Base-by-base conservation (phyloP, 2,329 filamentous ascomycete genomes). In the Periconia sp. region DNA sequence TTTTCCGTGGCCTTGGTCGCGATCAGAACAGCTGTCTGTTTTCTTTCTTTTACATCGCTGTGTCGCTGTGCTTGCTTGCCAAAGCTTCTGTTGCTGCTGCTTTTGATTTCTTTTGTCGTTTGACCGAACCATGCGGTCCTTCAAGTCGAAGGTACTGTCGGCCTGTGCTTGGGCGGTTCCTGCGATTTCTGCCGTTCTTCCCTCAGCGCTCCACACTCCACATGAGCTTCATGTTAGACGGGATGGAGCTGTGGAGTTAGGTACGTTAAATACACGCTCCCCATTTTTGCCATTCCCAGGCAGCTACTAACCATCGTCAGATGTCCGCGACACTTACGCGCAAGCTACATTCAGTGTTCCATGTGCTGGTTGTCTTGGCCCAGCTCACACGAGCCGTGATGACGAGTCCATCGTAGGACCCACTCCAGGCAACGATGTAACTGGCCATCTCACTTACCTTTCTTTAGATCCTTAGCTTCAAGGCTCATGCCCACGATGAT, bases 341-440 rank as follows among this genome's bases (percentile, higher is more conserved):
- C 66, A 74, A 68, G 74, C 75, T 53, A 76, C 70, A 47, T 77
- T 79, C 69, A 68, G 64, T 47, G 64, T 79, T 40, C 72, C 76
- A 35, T 76, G 74, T 66, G 59, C 55, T 51, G 68, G 70, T 54
- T 78, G 73, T 75, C 75, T 74, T 74, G 69, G 73, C 74, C 55
- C 54, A 59, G 55, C 60, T 58, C 65, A 71, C 66, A 69, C 66
- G 62, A 61, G 61, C 65, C 64, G 64, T 57, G 68, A 70, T 74
- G 73, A 76, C 73, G 73, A 74, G 60, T 68, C 73, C 49, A 64
- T 74, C 50, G 71, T 75, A 69, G 68, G 72, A 69, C 64, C 64
- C 61, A 62, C 67, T 65, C 64, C 66, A 71, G 68, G 66, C 66
- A 68, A 55, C 70, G 61, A 61, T 50, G 61, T 58, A 48, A 43